Percentiles rank a stretch among this genome's conserved stretches.
These are phyloP conservation scores for Breynia disticha DNA, from an alignment of 441 rosid species.

Conservation along the genomic window DNA sequence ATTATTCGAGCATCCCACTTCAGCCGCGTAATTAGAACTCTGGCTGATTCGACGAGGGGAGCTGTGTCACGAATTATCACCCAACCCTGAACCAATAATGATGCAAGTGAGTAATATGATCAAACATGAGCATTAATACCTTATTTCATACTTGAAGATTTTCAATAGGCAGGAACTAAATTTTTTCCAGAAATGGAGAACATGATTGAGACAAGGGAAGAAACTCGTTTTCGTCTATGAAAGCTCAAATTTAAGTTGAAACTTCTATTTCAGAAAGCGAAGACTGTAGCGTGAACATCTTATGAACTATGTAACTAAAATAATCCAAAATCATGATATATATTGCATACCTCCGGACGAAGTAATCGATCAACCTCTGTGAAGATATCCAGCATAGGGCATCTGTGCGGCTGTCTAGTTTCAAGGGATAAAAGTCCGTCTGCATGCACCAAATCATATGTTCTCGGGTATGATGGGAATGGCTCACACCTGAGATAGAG, in stretches of 20 bases:
- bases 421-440: conserved; percentile 69
- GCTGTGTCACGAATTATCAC: conserved; percentile 75
- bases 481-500: conserved; percentile 76
- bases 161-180: no score
- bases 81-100: conserved; percentile 75
- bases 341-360: conserved; percentile 83
- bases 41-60: conserved; percentile 67
- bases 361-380: conserved; percentile 81
- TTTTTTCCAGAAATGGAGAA: no score
- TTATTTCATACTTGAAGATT: no score
- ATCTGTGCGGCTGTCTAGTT: conserved; percentile 34
- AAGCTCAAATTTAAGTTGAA: no score
- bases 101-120: no score
- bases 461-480: conserved; percentile 93
- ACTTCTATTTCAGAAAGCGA: no score
- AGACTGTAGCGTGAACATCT: no score
- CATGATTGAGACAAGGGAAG: no score
- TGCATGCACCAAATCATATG: conserved; percentile 90
- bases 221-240: no score
- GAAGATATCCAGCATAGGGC: conserved; percentile 53
- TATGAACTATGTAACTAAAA: no score
- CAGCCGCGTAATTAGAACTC: conserved; percentile 53
- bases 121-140: no score
- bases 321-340: not conserved
- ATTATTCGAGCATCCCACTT: conserved; percentile 95